Conservation (phyloP, 495 filamentous ascomycete species). For the Chaetomium cochliodes region DNA sequence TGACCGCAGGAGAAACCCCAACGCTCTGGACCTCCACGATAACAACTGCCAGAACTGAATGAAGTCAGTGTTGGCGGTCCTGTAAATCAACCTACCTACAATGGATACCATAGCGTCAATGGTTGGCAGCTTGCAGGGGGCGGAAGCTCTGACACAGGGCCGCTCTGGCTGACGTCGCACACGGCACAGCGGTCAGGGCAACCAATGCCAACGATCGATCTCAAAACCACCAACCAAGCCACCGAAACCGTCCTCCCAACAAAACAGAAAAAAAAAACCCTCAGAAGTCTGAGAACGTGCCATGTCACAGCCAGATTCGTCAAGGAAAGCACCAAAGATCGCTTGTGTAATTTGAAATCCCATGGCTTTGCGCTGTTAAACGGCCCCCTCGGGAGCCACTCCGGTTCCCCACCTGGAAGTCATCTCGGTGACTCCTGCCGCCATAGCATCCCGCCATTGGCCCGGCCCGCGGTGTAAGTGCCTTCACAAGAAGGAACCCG, state of each 20-base stretch:
- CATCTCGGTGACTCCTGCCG: slow-evolving; percentile 27
- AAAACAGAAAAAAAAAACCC: neutral
- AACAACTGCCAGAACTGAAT: neutral
- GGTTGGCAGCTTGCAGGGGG: neutral
- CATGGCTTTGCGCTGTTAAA: neutral
- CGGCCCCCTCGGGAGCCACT: slow-evolving; percentile 14
- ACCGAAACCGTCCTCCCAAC: slow-evolving; percentile 11
- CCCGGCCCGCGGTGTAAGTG: slow-evolving; percentile 19
- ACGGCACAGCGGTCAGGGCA: slow-evolving; percentile 15
- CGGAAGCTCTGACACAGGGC: slow-evolving; percentile 3
- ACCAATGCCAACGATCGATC: slow-evolving; percentile 14
- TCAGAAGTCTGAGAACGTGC: neutral
- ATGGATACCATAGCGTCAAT: neutral
- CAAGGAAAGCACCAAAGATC: neutral
- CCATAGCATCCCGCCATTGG: neutral
- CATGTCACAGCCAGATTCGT: neutral
- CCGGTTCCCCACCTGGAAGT: slow-evolving; percentile 18
- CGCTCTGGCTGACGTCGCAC: slow-evolving; percentile 1
- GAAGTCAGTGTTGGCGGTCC: neutral
- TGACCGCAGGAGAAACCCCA: neutral
- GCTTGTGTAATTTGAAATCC: slow-evolving; percentile 12
- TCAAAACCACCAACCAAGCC: neutral
- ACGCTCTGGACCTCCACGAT: neutral
- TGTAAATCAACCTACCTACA: neutral
- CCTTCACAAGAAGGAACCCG: slow-evolving; percentile 8